These are phyloP conservation scores for cucumber (Cucumis sativus) DNA, from an alignment of 306 rosid genomes.

Conservation along the genomic window DNA sequence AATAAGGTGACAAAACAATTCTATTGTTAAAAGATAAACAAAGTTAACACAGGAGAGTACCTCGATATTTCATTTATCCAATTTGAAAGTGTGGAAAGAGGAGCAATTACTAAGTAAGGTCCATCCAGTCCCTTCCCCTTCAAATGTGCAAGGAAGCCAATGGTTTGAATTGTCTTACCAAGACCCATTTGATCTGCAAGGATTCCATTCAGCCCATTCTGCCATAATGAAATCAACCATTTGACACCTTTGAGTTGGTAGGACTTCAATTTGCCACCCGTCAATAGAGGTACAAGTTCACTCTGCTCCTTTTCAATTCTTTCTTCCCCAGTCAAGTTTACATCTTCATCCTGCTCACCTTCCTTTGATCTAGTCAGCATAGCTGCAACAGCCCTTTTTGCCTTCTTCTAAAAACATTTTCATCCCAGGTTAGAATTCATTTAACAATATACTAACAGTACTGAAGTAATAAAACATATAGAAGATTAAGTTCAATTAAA, in stretches of 20 bases:
- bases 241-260: slow-evolving; percentile 92
- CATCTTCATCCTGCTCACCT: slow-evolving; percentile 40
- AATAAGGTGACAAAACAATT: background rate
- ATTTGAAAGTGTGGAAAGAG: slow-evolving; percentile 90
- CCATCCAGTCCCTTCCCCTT: slow-evolving; percentile 81
- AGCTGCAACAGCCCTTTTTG: slow-evolving; percentile 84
- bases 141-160: slow-evolving; percentile 79
- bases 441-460: background rate
- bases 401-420: slow-evolving; percentile 37
- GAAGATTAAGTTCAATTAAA: background rate
- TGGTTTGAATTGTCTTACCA: slow-evolving; percentile 96
- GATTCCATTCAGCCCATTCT: slow-evolving; percentile 95
- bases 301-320: slow-evolving; percentile 59
- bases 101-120: slow-evolving; percentile 84
- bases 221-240: slow-evolving; percentile 99
- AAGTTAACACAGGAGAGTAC: slow-evolving; percentile 23
- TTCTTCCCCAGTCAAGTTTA: slow-evolving; percentile 53
- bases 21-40: background rate
- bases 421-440: background rate
- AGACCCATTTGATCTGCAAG: slow-evolving; percentile 99
- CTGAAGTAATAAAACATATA: background rate
- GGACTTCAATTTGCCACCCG: slow-evolving; percentile 77
- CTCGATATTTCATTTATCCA: slow-evolving; percentile 80
- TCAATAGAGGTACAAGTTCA: slow-evolving; percentile 73
- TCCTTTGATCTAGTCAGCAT: slow-evolving; percentile 91